Conservation (phyloP, 495 filamentous ascomycete genomes). For the Aspergillus baeticus region DNA sequence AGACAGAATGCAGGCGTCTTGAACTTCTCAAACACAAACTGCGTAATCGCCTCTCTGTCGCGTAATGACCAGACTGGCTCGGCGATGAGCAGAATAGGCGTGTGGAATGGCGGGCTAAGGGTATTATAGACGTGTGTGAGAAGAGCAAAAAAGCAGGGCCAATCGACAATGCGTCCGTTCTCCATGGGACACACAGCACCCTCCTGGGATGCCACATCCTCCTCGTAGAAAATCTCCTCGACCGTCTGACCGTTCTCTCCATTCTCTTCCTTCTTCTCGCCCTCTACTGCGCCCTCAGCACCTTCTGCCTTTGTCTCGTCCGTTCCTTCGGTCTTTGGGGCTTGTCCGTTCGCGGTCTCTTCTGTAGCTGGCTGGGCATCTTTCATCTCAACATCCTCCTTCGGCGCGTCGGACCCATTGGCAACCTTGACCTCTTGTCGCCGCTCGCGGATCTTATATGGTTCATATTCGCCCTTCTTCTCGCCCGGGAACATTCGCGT, state of each 20-base stretch:
- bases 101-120: conserved; percentile 88
- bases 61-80: conserved; percentile 83
- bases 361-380: conserved; percentile 23
- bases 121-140: conserved; percentile 83
- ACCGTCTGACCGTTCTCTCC: conserved; percentile 24
- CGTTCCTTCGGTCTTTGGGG: conserved; percentile 23
- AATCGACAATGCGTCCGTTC: conserved; percentile 81
- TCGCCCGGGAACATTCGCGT: conserved; percentile 93
- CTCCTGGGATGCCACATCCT: conserved; percentile 82
- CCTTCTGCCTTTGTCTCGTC: conserved; percentile 13
- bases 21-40: conserved; percentile 96
- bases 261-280: conserved; percentile 17
- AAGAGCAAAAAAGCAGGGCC: conserved; percentile 88
- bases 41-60: conserved; percentile 78
- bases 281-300: conserved; percentile 13
- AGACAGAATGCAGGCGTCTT: conserved; percentile 86
- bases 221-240: conserved; percentile 67
- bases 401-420: conserved; percentile 33
- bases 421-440: conserved; percentile 52
- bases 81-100: conserved; percentile 82
- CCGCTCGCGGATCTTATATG: conserved; percentile 73
- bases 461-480: conserved; percentile 76
- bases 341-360: conserved; percentile 43
- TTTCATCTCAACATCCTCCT: conserved; percentile 54
- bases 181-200: conserved; percentile 86